Evolutionary conservation across 164 flowering plant genomes (phyloP), one percentile per base, ranked within the genome.

Genomic region (Dillenia turbinata): DNA sequence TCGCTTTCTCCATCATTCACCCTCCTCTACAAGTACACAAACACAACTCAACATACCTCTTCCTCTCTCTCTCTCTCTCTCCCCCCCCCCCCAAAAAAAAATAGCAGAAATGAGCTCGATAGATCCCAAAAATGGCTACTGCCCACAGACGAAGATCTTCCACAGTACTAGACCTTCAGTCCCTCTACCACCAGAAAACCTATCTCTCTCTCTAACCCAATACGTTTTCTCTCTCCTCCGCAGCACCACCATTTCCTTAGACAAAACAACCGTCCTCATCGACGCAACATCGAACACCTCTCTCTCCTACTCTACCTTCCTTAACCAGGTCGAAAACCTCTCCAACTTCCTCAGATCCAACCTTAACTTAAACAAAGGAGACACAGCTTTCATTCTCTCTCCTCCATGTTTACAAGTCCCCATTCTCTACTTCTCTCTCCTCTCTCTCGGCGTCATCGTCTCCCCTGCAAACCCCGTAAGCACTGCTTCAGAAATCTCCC

Each of bases 351-450:
- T 77, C 56, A 71, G 51, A 17, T 17, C 46, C 24, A 11, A 52
- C n/a, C 47, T 56, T 51, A 49, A 26, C 3, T 59, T 71, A 26
- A 12, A 52, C 62, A 55, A 54, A 33, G 73, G 63, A 56, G 66
- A 64, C 60, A 66, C 69, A 10, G 78, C 78, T 9, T 64, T 79
- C 45, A 54, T 79, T 13, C 52, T 77, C 52, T 65, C 77, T 24
- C 73, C 81, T 5, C 14, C 76, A 17, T 63, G 75, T 22, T n/a
- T 73, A n/a, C 67, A 68, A 56, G 14, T 77, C 51, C 77, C 83
- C 7, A 63, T 77, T 54, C 65, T 79, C 46, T 79, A 79, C 68
- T 68, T 79, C 69, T 66, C 83, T 22, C 81, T 79, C 43, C 70
- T 79, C 66, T 73, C 77, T 48, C 57, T 79, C 54, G 75, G 75